phyloP scores from a whole-genome alignment of 352 stramenopile species.

The Peronosclerospora sorghi region DNA sequence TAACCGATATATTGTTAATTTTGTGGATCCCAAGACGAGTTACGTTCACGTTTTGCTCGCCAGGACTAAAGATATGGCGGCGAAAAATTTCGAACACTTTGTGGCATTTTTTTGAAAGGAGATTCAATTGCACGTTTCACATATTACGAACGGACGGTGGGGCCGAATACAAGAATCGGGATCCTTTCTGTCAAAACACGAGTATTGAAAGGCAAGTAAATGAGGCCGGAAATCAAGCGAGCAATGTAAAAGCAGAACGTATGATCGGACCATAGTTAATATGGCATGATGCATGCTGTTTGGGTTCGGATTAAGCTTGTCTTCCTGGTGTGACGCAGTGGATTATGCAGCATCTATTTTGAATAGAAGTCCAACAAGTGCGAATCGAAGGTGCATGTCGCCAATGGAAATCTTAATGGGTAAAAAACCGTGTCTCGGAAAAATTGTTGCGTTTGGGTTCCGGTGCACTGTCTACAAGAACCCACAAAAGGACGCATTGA shows the following conservation, averaged over 20 bases:
- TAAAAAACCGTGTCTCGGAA: slow-evolving; percentile 6
- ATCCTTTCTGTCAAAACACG: slow-evolving; percentile 16
- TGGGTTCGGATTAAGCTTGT: slow-evolving; percentile 8
- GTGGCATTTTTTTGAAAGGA: too few species aligned
- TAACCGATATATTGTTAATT: neutral
- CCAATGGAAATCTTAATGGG: slow-evolving; percentile 5
- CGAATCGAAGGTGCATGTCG: too few species aligned
- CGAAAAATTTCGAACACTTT: too few species aligned
- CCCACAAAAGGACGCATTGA: neutral
- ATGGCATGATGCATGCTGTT: too few species aligned
- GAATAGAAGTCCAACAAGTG: slow-evolving; percentile 17
- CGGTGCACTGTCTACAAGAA: slow-evolving; percentile 6
- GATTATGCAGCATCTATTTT: slow-evolving; percentile 21
- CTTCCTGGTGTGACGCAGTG: slow-evolving; percentile 14
- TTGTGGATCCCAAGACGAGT: too few species aligned
- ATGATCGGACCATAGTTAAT: slow-evolving; percentile 13
- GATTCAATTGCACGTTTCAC: slow-evolving; percentile 10
- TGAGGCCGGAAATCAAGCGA: slow-evolving; percentile 16
- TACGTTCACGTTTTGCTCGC: too few species aligned
- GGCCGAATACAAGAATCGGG: too few species aligned
- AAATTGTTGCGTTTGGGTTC: too few species aligned
- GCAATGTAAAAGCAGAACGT: too few species aligned
- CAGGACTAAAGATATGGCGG: too few species aligned
- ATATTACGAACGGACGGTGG: too few species aligned
- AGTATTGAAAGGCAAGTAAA: slow-evolving; percentile 9